A percentile compares a stretch with the other conserved stretches of the same genome.
Conservation (phyloP, 2,329 filamentous ascomycete species). For the Diaporthe sp. region DNA sequence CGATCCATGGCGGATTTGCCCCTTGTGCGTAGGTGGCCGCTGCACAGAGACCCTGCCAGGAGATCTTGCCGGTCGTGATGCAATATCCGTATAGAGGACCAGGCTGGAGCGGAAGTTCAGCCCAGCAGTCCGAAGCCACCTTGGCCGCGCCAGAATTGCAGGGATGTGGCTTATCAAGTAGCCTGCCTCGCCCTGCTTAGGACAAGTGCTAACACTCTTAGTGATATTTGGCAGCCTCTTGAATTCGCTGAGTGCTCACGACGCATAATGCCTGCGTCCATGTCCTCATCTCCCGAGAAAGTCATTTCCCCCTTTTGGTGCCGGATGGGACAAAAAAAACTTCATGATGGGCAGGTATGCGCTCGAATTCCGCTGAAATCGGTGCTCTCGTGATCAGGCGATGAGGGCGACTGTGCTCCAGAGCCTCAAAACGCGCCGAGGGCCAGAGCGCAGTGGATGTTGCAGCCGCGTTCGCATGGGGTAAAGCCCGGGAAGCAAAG, state of each 20-base stretch:
- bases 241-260: slow-evolving; percentile 10
- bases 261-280: slow-evolving; percentile 6
- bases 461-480: slow-evolving; percentile 33
- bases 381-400: slow-evolving; percentile 2
- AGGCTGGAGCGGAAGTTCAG: slow-evolving; percentile 31
- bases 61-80: slow-evolving; percentile 15
- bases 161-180: slow-evolving; percentile 31
- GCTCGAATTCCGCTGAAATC: background rate
- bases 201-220: slow-evolving; percentile 20
- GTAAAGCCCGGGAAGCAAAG: slow-evolving; percentile 4
- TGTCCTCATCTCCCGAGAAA: slow-evolving; percentile 7
- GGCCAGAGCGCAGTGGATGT: slow-evolving; percentile 28
- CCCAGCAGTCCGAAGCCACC: slow-evolving; percentile 31
- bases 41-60: slow-evolving; percentile 11
- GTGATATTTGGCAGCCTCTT: slow-evolving; percentile 13
- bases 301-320: background rate
- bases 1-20: slow-evolving; percentile 14
- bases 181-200: slow-evolving; percentile 10
- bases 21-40: background rate
- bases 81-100: slow-evolving; percentile 19
- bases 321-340: background rate
- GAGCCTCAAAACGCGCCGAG: slow-evolving; percentile 16
- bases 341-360: background rate
- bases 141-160: slow-evolving; percentile 18
- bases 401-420: background rate